A percentile compares a stretch with the other conserved stretches of the same genome.
These are phyloP conservation scores for Eucalyptus caleyi DNA, from an alignment of 345 rosid genomes.

Conservation along the genomic window DNA sequence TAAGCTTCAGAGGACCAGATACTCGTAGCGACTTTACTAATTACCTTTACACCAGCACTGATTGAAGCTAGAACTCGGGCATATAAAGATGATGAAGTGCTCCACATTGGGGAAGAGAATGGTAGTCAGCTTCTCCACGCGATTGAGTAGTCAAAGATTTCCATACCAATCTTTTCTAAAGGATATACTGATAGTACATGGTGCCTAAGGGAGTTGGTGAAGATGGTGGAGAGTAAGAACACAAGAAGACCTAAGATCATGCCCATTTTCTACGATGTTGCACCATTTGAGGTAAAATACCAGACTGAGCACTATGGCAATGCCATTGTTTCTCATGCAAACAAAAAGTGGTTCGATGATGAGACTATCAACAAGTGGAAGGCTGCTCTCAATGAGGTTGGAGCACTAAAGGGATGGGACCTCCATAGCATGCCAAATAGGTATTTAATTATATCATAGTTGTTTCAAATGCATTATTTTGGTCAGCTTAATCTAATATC, in stretches of 20 bases:
- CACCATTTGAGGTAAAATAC: not conserved
- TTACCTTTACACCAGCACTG: not conserved
- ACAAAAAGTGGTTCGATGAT: not conserved
- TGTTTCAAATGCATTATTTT: not conserved
- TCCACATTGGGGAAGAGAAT: not conserved
- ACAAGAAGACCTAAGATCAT: not conserved
- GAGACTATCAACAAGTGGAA: not conserved
- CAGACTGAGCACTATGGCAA: not conserved
- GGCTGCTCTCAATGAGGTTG: not conserved
- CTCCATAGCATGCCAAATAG: not conserved
- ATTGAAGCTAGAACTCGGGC: not conserved
- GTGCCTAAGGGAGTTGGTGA: not conserved
- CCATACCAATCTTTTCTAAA: not conserved
- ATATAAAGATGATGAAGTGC: not conserved
- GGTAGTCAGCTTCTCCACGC: accelerated
- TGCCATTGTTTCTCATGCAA: not conserved
- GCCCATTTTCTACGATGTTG: not conserved
- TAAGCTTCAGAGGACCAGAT: not conserved
- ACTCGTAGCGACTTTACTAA: not conserved
- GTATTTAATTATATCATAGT: not conserved
- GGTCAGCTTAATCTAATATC: not conserved
- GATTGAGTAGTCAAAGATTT: not conserved
- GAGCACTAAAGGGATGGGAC: not conserved
- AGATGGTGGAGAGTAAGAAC: not conserved
- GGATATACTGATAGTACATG: not conserved